These are phyloP conservation scores for Leptomonas seymouri DNA, from an alignment of 208 protist species.

Conservation along the genomic window DNA sequence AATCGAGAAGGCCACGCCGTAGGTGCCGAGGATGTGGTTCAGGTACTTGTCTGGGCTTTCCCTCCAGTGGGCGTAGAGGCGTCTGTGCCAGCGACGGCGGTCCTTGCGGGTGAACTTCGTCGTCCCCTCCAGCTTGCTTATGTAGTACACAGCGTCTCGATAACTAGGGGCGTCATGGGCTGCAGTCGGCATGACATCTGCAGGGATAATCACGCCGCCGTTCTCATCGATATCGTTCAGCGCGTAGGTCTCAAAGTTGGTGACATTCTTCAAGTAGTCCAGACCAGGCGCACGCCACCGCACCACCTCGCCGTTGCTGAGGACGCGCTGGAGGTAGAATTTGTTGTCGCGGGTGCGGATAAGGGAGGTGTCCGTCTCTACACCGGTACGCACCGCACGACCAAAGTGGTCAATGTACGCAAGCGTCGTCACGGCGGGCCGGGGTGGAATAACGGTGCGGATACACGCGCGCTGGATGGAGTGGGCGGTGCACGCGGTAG, in stretches of 20 bases:
- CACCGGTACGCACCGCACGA: conserved; percentile 52
- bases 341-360: conserved; percentile 90
- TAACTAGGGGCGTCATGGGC: conserved; percentile 68
- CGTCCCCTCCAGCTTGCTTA: conserved; percentile 59
- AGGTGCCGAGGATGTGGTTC: conserved; percentile 65
- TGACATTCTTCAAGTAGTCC: conserved; percentile 82
- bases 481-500: neutral
- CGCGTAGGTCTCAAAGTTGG: conserved; percentile 89
- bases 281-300: conserved; percentile 84
- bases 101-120: conserved; percentile 88
- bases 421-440: conserved; percentile 83
- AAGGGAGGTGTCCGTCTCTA: conserved; percentile 77
- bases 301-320: conserved; percentile 77
- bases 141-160: conserved; percentile 81
- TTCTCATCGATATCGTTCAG: conserved; percentile 90
- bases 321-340: conserved; percentile 90
- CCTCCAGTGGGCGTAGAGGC: conserved; percentile 81
- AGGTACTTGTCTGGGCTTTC: conserved; percentile 85
- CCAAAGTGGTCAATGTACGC: conserved; percentile 77
- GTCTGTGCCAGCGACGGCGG: conserved; percentile 77
- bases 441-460: conserved; percentile 82
- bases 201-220: conserved; percentile 79
- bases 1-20: conserved; percentile 64
- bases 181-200: conserved; percentile 77
- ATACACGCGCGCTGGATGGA: conserved; percentile 36